phyloP scores from a whole-genome alignment of 106 monocot species.

The Amphibolis antarctica region DNA sequence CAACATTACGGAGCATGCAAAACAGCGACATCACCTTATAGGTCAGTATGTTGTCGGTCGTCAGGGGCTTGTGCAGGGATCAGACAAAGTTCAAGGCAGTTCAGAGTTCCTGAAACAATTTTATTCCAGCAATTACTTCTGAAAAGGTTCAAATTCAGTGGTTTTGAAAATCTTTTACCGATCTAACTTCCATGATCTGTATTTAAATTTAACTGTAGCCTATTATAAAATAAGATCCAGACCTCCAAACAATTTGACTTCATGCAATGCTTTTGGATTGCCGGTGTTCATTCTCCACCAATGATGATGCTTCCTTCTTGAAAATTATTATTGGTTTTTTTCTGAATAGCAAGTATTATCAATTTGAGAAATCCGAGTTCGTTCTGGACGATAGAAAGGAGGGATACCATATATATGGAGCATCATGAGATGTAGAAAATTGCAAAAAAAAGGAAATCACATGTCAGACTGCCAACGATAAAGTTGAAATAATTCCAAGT shows the following conservation, averaged over 20 bases:
- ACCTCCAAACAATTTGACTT: not conserved
- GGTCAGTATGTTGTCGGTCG: slow-evolving; percentile 79
- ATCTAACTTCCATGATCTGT: not conserved
- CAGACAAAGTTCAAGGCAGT: slow-evolving; percentile 31
- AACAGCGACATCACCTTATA: slow-evolving; percentile 90
- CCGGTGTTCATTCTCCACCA: not conserved
- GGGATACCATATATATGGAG: not conserved
- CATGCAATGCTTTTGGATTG: not conserved
- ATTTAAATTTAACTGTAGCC: not conserved
- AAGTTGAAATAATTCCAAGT: too few species aligned
- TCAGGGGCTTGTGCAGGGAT: slow-evolving; percentile 30
- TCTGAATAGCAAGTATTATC: too few species aligned
- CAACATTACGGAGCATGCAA: slow-evolving; percentile 74
- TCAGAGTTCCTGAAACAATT: slow-evolving; percentile 90
- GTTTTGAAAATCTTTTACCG: not conserved
- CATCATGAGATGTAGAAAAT: not conserved
- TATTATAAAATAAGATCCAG: not conserved
- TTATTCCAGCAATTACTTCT: slow-evolving; percentile 75
- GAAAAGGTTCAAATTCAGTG: not conserved
- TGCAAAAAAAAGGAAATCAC: too few species aligned
- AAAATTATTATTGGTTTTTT: not conserved
- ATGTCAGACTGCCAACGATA: too few species aligned
- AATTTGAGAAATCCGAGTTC: too few species aligned
- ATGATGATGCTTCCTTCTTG: not conserved
- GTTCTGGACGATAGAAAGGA: not conserved